Base-by-base conservation (phyloP, 2,329 filamentous ascomycete species). In the Aspergillus sp. region DNA sequence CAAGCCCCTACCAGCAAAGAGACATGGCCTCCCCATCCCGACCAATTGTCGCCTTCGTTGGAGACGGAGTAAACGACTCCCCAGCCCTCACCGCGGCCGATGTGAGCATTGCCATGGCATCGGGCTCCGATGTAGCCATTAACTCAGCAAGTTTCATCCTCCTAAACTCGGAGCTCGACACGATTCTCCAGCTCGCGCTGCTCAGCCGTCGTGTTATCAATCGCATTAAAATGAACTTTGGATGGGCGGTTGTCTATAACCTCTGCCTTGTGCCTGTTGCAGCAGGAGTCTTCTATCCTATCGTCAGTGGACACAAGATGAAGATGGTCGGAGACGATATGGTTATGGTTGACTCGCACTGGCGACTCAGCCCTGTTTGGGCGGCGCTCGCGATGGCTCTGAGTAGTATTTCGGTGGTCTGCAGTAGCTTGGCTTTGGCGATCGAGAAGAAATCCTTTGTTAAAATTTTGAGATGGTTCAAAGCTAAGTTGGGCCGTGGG, bases 301-400 rank as follows among this genome's bases (percentile, higher is more conserved):
- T 86, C 34, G 78, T 70, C 9, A 76, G 63, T 57, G 75, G 76
- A 1, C 75, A 72, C 22, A 70, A 71, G 41, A 55, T 72, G 15
- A 72, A 74, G 5, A 63, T 62, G 53, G 56, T 66, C 34, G 41
- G 9, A 7, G 70, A 66, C 62, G 70, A 73, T 62, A 72, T 67
- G 22, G 66, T 67, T 44, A 66, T 59, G 57, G 70, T 73, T 33
- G 61, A 71, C 60, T 68, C 68, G 11, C 76, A 78, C 51, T 81
- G 78, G 76, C 69, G 78, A 34, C 59, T 82, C 8, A 78, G 77
- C 61, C 80, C 80, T 1, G 79, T 81, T 5, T 97, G 93, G 93
- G 93, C 93, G 5, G 89, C 87, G 64, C 75, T 96, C 71, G 93
- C 93, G 1, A 98, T 97, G 93, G 93, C 93, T 24, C 75, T 93